A percentile compares a stretch with the other conserved stretches of the same genome.
phyloP scores from a whole-genome alignment of 2,329 filamentous ascomycete species.

The Zymoseptoria ardabiliae region DNA sequence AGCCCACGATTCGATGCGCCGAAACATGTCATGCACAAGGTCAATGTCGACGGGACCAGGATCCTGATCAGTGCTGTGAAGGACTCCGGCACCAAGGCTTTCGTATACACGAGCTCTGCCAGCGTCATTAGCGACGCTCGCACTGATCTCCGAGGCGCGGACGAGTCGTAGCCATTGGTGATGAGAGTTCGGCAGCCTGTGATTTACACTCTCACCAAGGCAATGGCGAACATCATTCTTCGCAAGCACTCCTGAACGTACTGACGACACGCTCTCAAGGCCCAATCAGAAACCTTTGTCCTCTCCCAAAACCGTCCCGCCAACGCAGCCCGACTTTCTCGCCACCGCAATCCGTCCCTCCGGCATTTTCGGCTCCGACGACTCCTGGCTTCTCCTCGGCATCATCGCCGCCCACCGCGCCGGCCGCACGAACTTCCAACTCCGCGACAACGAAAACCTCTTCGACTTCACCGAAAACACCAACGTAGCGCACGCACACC shows the following conservation, averaged over 20 bases:
- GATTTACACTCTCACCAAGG: constrained; percentile 39
- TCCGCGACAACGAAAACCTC: constrained; percentile 46
- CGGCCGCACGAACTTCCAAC: constrained; percentile 44
- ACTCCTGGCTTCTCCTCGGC: constrained; percentile 40
- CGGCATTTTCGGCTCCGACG: constrained; percentile 46
- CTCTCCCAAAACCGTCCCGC: constrained; percentile 41
- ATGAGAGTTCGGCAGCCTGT: constrained; percentile 41
- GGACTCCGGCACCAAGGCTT: constrained; percentile 40
- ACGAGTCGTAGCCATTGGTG: constrained; percentile 41
- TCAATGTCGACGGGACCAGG: constrained; percentile 44
- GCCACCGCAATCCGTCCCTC: constrained; percentile 45
- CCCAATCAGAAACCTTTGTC: constrained; percentile 41
- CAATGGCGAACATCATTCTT: neutral
- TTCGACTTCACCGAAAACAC: constrained; percentile 49
- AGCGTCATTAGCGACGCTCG: constrained; percentile 42
- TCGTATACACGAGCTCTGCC: constrained; percentile 46
- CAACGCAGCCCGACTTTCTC: constrained; percentile 36
- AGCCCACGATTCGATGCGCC: constrained; percentile 33
- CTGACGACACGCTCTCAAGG: constrained; percentile 31
- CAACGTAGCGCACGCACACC: constrained; percentile 46
- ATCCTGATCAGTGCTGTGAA: constrained; percentile 39
- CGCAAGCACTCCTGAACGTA: too few species aligned
- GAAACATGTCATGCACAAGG: constrained; percentile 36
- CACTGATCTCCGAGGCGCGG: constrained; percentile 41
- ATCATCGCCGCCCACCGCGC: constrained; percentile 38